Conservation (phyloP, 164 flowering plant species). For the Cinnamomum chago region DNA sequence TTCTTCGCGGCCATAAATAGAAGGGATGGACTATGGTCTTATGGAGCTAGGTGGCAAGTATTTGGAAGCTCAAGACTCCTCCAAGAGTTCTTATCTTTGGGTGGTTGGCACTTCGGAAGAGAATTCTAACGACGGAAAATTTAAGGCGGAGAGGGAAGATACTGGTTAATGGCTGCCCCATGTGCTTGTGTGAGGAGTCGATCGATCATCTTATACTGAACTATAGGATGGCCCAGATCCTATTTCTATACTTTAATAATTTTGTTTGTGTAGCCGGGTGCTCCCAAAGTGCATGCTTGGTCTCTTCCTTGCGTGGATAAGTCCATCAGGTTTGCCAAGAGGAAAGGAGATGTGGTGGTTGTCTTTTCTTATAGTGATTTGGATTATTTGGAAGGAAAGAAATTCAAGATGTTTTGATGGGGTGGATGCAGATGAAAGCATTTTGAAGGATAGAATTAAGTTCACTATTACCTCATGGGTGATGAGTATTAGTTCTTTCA, state of each 20-base stretch:
- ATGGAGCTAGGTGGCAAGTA: too few relatives aligned
- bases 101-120: neutral
- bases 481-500: neutral
- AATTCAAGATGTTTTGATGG: too few relatives aligned
- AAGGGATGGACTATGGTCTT: too few relatives aligned
- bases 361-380: neutral
- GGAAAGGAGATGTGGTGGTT: neutral
- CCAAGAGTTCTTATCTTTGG: neutral
- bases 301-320: neutral
- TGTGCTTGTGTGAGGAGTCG: neutral
- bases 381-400: neutral
- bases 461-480: neutral
- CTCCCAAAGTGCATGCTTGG: neutral
- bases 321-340: neutral
- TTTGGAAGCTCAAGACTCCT: neutral
- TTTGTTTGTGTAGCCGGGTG: neutral
- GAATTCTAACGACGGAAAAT: neutral
- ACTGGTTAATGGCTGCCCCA: neutral
- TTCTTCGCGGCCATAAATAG: neutral
- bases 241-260: too few relatives aligned
- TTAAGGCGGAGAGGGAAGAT: neutral
- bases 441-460: neutral
- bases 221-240: neutral
- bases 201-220: too few relatives aligned
- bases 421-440: too few relatives aligned